Conservation (phyloP, 2,329 filamentous ascomycete species). For the Ophiostoma sp. region DNA sequence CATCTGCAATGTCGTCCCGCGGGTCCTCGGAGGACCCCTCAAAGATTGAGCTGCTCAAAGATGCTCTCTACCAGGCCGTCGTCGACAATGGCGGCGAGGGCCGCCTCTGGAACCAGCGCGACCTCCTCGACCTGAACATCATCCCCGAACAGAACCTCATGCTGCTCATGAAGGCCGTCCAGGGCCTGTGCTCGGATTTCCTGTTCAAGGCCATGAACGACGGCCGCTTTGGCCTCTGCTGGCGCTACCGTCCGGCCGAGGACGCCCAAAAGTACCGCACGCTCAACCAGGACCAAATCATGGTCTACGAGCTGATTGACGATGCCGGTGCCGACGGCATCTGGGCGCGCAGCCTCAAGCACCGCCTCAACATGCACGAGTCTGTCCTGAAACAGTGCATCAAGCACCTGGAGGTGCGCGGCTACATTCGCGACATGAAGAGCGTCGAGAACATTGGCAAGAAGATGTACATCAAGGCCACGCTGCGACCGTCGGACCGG, state of each 20-base stretch:
- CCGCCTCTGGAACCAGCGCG: slow-evolving; percentile 53
- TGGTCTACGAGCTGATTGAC: slow-evolving; percentile 88
- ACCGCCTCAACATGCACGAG: slow-evolving; percentile 75
- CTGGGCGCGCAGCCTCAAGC: slow-evolving; percentile 83
- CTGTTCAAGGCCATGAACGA: slow-evolving; percentile 49
- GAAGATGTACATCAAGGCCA: slow-evolving; percentile 93
- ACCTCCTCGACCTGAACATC: slow-evolving; percentile 52
- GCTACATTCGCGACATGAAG: slow-evolving; percentile 82
- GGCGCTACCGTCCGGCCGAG: slow-evolving; percentile 54
- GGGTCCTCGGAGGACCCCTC: slow-evolving; percentile 31
- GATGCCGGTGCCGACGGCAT: slow-evolving; percentile 78
- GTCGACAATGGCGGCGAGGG: slow-evolving; percentile 45
- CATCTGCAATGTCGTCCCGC: slow-evolving; percentile 26
- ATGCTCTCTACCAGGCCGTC: slow-evolving; percentile 53
- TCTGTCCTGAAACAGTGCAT: slow-evolving; percentile 73
- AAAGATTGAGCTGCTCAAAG: slow-evolving; percentile 50
- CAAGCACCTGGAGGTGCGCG: slow-evolving; percentile 75
- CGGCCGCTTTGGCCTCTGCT: slow-evolving; percentile 44
- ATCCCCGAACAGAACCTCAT: slow-evolving; percentile 53
- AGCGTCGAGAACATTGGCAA: slow-evolving; percentile 85
- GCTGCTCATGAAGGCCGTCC: slow-evolving; percentile 51
- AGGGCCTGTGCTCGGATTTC: slow-evolving; percentile 55
- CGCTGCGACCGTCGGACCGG: slow-evolving; percentile 77
- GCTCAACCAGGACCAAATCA: slow-evolving; percentile 67
- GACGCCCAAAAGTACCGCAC: slow-evolving; percentile 55